phyloP scores from a whole-genome alignment of 495 filamentous ascomycete species.

The Penicillium paradoxum region DNA sequence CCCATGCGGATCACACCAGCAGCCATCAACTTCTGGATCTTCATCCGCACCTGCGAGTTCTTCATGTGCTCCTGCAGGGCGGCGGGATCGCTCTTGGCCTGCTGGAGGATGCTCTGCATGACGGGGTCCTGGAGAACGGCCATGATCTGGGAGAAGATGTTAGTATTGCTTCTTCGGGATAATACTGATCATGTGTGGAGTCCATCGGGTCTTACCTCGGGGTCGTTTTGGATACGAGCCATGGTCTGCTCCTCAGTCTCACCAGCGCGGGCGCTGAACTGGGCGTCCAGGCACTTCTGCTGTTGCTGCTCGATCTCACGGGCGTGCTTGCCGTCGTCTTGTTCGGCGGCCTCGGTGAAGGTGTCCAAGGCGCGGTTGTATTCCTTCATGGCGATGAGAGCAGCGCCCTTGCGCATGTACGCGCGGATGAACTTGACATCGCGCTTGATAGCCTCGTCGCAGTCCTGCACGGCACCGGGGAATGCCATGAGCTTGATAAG shows the following conservation, averaged over 20 bases:
- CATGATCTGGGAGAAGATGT: conserved; percentile 60
- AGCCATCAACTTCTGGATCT: conserved; percentile 88
- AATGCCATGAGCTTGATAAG: conserved; percentile 96
- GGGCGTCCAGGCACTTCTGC: conserved; percentile 88
- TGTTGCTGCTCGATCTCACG: conserved; percentile 91
- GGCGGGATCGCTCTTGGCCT: conserved; percentile 88
- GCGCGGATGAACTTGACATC: conserved; percentile 93
- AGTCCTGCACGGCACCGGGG: conserved; percentile 88
- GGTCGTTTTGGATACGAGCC: conserved; percentile 86
- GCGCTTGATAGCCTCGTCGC: conserved; percentile 81
- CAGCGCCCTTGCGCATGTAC: conserved; percentile 91
- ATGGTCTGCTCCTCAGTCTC: conserved; percentile 97
- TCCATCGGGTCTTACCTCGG: conserved; percentile 60
- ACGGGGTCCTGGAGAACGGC: conserved; percentile 88
- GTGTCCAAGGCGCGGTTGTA: conserved; percentile 90
- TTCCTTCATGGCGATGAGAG: conserved; percentile 92
- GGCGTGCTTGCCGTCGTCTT: conserved; percentile 74
- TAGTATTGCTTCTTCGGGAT: conserved; percentile 20
- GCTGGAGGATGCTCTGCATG: conserved; percentile 95
- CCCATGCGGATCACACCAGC: conserved; percentile 89
- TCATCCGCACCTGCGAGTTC: conserved; percentile 73
- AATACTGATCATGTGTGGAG: too few relatives aligned
- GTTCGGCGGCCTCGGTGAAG: conserved; percentile 71
- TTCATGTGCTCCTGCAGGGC: conserved; percentile 96
- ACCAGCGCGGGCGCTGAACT: conserved; percentile 82